Evolutionary conservation across 768 basidiomycete species (phyloP).

Genomic region (Suillus placidus): DNA sequence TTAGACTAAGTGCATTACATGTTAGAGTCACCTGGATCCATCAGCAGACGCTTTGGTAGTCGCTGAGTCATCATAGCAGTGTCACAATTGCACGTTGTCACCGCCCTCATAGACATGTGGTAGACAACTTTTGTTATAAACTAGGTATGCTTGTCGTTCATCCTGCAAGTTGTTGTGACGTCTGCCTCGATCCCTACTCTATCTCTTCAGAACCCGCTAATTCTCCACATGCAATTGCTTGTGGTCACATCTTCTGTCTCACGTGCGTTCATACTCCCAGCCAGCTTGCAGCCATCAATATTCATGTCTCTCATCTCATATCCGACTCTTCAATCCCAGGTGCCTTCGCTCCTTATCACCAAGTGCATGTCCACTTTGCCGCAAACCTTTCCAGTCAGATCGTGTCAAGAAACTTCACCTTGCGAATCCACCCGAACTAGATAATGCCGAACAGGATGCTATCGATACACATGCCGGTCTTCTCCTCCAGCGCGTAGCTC

Average conservation of each 20-base stretch:
- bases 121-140: slow-evolving; percentile 22
- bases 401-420: slow-evolving; percentile 71
- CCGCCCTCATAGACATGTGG: background rate
- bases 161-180: slow-evolving; percentile 73
- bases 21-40: no score
- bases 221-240: slow-evolving; percentile 71
- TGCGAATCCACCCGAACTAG: slow-evolving; percentile 44
- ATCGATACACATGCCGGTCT: slow-evolving; percentile 45
- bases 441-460: slow-evolving; percentile 39
- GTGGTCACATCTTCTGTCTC: slow-evolving; percentile 77
- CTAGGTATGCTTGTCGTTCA: slow-evolving; percentile 62
- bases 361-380: slow-evolving; percentile 65
- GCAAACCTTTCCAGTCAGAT: slow-evolving; percentile 58
- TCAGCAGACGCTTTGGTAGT: no score
- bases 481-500: slow-evolving; percentile 38
- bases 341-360: slow-evolving; percentile 57
- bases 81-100: background rate
- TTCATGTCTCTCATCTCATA: slow-evolving; percentile 12
- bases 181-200: slow-evolving; percentile 67
- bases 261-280: slow-evolving; percentile 46
- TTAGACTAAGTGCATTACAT: no score
- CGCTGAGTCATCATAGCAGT: slow-evolving; percentile 5
- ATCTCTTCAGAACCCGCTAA: slow-evolving; percentile 50
- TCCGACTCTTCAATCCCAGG: slow-evolving; percentile 34
- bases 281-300: slow-evolving; percentile 7